These are phyloP conservation scores for Abrus pulchellus DNA, from an alignment of 306 rosid species.

Conservation along the genomic window DNA sequence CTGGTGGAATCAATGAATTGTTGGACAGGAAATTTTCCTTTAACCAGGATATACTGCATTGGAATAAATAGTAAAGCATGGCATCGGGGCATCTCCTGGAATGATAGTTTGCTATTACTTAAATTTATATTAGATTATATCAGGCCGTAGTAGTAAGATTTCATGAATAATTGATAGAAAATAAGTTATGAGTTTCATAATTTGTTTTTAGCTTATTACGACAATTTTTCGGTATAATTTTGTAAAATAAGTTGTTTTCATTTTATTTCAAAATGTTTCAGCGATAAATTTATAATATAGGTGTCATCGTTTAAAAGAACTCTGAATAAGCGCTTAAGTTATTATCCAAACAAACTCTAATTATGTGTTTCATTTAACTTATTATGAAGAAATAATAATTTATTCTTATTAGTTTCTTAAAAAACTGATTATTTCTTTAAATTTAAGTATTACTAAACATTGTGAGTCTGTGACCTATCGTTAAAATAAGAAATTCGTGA, in stretches of 20 bases:
- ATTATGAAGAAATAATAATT: not conserved
- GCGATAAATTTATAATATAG: too few species aligned
- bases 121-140: constrained; percentile 23
- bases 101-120: constrained; percentile 17
- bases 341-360: too few species aligned
- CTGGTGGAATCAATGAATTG: constrained; percentile 25
- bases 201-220: too few species aligned
- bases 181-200: too few species aligned
- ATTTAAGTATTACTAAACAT: not conserved
- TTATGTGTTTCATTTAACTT: not conserved
- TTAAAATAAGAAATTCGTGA: not conserved
- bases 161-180: too few species aligned
- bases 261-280: too few species aligned
- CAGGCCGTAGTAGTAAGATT: too few species aligned
- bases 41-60: constrained; percentile 12
- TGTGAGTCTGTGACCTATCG: not conserved
- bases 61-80: constrained; percentile 18
- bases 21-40: constrained; percentile 38
- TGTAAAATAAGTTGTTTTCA: too few species aligned
- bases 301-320: too few species aligned
- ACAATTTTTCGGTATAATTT: too few species aligned
- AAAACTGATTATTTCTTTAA: not conserved
- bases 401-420: not conserved
- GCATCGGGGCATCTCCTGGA: not conserved
- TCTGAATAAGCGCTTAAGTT: too few species aligned